Percentiles rank a stretch among this genome's conserved stretches.
These are phyloP conservation scores for Nannizziopsis arthrosporioides DNA, from an alignment of 2,329 filamentous ascomycete species.

Conservation along the genomic window DNA sequence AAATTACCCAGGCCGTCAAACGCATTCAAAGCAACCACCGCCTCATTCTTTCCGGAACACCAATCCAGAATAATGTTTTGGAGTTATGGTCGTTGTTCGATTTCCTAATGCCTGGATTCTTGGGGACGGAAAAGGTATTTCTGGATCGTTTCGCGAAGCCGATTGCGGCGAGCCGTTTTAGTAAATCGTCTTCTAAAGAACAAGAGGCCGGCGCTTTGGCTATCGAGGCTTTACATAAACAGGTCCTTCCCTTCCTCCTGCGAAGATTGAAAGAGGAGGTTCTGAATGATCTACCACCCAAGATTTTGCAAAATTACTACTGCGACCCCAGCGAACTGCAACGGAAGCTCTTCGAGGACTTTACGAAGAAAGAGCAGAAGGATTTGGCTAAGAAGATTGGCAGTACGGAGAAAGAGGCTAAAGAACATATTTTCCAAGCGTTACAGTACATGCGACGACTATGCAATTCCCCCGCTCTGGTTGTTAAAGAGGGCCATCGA, in stretches of 20 bases:
- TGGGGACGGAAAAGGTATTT: constrained; percentile 95
- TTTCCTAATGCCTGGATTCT: constrained; percentile 96
- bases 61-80: constrained; percentile 94
- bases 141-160: constrained; percentile 89
- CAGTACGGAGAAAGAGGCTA: constrained; percentile 78
- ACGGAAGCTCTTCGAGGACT: constrained; percentile 90
- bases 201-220: constrained; percentile 93
- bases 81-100: constrained; percentile 98
- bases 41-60: constrained; percentile 89
- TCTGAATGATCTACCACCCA: constrained; percentile 85
- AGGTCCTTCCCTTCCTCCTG: constrained; percentile 90
- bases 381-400: constrained; percentile 74
- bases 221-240: constrained; percentile 96
- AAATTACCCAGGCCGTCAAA: constrained; percentile 90
- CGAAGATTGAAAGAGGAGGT: constrained; percentile 97
- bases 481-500: constrained; percentile 87
- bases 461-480: constrained; percentile 91
- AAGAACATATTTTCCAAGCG: constrained; percentile 98
- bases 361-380: constrained; percentile 84
- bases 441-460: constrained; percentile 99
- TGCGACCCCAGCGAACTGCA: constrained; percentile 94
- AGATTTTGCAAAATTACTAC: constrained; percentile 99
- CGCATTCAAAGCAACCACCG: constrained; percentile 81
- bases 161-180: constrained; percentile 85
- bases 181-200: constrained; percentile 95